Evolutionary conservation across 495 filamentous ascomycete genomes (phyloP), one percentile per base, ranked within the genome.

Genomic region (Pyronema domesticum): DNA sequence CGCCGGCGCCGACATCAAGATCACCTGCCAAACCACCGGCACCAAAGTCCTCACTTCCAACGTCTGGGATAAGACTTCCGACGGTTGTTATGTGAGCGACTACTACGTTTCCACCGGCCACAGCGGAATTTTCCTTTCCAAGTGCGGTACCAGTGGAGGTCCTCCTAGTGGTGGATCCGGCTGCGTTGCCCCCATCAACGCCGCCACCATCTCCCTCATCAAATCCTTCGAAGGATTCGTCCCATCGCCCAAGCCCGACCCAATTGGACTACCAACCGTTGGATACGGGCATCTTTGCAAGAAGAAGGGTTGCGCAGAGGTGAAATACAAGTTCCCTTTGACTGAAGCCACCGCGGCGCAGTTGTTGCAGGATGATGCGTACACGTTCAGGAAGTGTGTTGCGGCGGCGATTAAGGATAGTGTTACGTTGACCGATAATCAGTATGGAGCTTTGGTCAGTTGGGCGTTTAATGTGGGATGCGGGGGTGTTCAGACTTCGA

Each of bases 381-480:
- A 33, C 7, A 51, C 45, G 37, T 60, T 60, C 30, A 59, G 56
- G 37, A 56, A 60, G 33, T 74, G 70, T 63, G 65, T 75, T 56
- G 69, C 66, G 13, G 51, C 57, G 19, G 58, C 71, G 49, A 64
- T 65, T 36, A 68, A 62, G 23, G 57, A 59, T 46, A 56, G 53
- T 7, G 68, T 70, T 37, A 63, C 58, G 13, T 67, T 76, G 45
- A 75, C 73, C 57, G 65, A 60, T 10, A 74, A 76, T 60, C 68
- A 75, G 59, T 76, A 71, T 58, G 74, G 72, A 34, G 73, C 73
- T 0, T 63, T 76, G 7, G 68, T 73, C 35, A 69, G 65, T 51
- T 76, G 69, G 66, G 64, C 72, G 8, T 75, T 69, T 66, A 76
- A 75, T 61, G 66, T 72, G 10, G 74, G 74, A 15, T 75, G 71